Conservation (phyloP, 768 basidiomycete genomes). For the Rhizopogon vinicolor region DNA sequence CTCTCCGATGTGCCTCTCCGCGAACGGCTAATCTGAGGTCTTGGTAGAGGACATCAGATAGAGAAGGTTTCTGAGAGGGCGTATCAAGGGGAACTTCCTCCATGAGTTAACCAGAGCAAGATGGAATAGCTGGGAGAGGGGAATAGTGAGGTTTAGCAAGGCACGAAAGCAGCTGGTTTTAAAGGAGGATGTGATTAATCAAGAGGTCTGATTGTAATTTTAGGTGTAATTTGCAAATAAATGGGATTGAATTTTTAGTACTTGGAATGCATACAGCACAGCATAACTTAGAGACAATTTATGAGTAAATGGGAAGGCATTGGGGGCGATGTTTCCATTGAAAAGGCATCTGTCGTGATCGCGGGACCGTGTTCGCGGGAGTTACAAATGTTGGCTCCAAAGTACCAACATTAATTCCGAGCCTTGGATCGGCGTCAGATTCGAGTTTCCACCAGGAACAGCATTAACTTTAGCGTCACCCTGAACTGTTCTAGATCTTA, state of each 20-base stretch:
- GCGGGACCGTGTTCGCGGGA: not conserved
- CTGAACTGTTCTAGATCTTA: not conserved
- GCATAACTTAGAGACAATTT: not conserved
- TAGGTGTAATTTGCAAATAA: constrained; percentile 9
- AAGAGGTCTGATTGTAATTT: not conserved
- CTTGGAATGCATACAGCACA: not conserved
- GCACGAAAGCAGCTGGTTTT: constrained; percentile 9
- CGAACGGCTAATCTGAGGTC: constrained; percentile 43
- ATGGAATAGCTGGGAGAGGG: constrained; percentile 1
- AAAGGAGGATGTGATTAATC: constrained; percentile 5
- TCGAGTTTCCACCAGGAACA: not conserved
- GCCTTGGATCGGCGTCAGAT: not conserved
- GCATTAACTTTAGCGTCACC: not conserved
- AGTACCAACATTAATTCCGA: not conserved
- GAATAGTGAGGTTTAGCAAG: constrained; percentile 4
- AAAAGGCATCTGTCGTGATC: not conserved
- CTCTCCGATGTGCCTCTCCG: constrained; percentile 42
- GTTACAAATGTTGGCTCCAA: not conserved
- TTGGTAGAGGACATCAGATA: constrained; percentile 30
- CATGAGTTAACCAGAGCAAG: constrained; percentile 13
- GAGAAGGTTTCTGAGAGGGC: not conserved
- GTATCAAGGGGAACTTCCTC: not conserved
- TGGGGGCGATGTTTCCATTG: not conserved
- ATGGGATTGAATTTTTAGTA: not conserved
- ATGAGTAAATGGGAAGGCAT: not conserved